A percentile compares a stretch with the other conserved stretches of the same genome.
phyloP scores from a whole-genome alignment of 202 grass and related monocot species.

The Panicum hallii region DNA sequence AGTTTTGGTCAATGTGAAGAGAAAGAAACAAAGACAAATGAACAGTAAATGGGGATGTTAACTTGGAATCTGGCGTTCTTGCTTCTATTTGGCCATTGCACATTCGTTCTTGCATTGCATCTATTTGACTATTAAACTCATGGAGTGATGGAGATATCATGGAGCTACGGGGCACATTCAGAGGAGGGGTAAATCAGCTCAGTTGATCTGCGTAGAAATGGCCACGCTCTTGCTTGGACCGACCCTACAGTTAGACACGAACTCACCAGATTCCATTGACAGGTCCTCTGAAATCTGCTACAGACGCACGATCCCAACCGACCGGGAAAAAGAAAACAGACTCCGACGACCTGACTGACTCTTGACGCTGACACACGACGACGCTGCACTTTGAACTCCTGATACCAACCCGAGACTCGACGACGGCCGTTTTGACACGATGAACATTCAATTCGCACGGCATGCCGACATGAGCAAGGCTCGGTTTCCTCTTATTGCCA shows the following conservation, averaged over 20 bases:
- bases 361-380: background rate
- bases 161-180: too few species aligned
- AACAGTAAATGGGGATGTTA: too few species aligned
- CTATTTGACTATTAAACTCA: too few species aligned
- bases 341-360: background rate
- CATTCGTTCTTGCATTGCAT: too few species aligned
- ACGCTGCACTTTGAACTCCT: background rate
- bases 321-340: background rate
- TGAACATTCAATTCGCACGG: background rate
- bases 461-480: background rate
- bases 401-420: background rate
- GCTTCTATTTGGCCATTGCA: too few species aligned
- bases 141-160: too few species aligned
- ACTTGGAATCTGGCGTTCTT: too few species aligned
- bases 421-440: background rate
- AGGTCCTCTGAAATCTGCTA: background rate
- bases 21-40: too few species aligned
- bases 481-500: slow-evolving; percentile 23
- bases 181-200: too few species aligned
- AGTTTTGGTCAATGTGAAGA: too few species aligned
- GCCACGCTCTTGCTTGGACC: too few species aligned
- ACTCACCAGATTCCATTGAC: slow-evolving; percentile 5
- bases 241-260: background rate
- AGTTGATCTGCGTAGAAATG: too few species aligned
- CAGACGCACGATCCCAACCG: background rate